Evolutionary conservation across 78 protist species (phyloP), one percentile per base, ranked within the genome.

Genomic region (Diacronema lutheri): DNA sequence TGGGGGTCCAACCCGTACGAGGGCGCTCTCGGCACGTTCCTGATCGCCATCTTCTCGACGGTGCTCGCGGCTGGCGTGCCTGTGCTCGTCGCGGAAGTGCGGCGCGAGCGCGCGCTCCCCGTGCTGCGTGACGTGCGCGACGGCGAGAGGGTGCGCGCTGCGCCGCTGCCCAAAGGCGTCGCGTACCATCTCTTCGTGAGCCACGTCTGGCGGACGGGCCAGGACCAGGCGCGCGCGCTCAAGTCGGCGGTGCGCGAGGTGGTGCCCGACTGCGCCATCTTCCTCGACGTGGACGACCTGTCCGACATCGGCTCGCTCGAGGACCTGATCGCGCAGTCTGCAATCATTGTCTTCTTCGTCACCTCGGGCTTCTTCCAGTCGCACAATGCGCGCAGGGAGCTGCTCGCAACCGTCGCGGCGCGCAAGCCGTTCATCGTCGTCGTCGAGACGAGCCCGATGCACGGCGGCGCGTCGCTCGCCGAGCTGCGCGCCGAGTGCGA

Each of bases 251-350:
- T 74, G 33, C 25, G 0, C n/a, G 60, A 4, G 29, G 6, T 29
- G 26, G 10, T 74, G 26, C 81, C 81, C 13, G 81, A 21, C 38
- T 1, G 50, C 44, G 19, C 21, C 29, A 33, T 31, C 44, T 74
- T 46, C 65, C 81, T 74, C 29, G 81, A 74, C 81, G 81, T 74
- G 44, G 81, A 74, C 44, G 55, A n/a, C 23, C 80, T 72, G 38
- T 10, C 7, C 21, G 60, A 40, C 60, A 50, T 72, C 1, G 80
- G 80, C 19, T 14, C 9, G 3, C 60, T 72, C 40, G 80, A 72
- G 60, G 21, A 46, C 16, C 23, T 14, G 10, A 38, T 72, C 60
- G 60, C 9, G 13, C 37, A 44, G 23, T 38, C 80, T 3, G 44
- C 40, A 2, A 38, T 19, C 23, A 9, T 72, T 37, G 26, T 44